Evolutionary conservation across 768 basidiomycete genomes (phyloP).

Genomic region (Termitomyces sp.): DNA sequence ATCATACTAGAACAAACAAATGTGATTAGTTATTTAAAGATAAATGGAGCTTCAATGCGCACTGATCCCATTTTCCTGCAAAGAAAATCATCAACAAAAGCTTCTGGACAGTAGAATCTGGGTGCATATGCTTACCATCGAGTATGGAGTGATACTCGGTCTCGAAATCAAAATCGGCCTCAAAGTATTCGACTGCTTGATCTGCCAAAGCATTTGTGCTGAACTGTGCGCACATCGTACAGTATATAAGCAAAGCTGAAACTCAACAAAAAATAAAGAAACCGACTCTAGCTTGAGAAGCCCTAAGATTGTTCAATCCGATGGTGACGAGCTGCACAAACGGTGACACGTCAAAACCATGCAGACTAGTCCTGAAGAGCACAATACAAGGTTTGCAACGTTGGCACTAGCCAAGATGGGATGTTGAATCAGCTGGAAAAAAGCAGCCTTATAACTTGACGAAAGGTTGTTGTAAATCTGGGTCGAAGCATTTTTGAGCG

Average conservation of each 20-base stretch:
- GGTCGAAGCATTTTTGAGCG: constrained; percentile 41
- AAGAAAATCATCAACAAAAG: not conserved
- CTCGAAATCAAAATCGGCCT: constrained; percentile 57
- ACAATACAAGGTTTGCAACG: constrained; percentile 41
- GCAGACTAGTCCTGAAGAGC: not conserved
- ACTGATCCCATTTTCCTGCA: constrained; percentile 62
- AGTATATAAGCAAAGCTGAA: not conserved
- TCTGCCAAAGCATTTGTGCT: constrained; percentile 55
- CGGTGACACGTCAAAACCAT: too few relatives aligned
- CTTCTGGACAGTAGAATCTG: not conserved
- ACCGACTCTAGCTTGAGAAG: constrained; percentile 51
- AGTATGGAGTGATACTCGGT: constrained; percentile 53
- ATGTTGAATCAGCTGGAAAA: constrained; percentile 69
- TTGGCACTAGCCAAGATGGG: constrained; percentile 55
- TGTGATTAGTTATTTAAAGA: not conserved
- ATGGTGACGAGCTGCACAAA: constrained; percentile 40
- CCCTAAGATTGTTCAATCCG: constrained; percentile 54
- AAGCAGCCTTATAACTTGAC: constrained; percentile 44
- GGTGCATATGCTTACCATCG: constrained; percentile 28
- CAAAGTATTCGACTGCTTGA: constrained; percentile 50
- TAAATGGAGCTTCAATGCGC: constrained; percentile 12
- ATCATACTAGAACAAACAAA: constrained; percentile 43
- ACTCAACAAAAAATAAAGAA: not conserved
- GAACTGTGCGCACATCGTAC: constrained; percentile 19
- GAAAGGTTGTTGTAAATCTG: constrained; percentile 50